phyloP scores from a whole-genome alignment of 2,329 filamentous ascomycete species.

The Talaromyces sp. region DNA sequence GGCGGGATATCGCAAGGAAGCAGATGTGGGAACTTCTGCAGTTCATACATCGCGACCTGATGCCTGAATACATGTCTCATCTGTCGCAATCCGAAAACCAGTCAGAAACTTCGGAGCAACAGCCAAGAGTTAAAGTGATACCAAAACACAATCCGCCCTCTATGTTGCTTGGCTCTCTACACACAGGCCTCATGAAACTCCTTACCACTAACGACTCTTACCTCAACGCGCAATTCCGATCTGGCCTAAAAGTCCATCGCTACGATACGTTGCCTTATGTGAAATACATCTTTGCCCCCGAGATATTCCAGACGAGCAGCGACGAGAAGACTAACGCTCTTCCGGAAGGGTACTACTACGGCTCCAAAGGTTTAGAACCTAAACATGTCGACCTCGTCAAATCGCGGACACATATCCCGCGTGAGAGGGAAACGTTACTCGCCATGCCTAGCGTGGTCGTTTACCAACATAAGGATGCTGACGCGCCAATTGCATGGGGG shows the following conservation, averaged over 20 bases:
- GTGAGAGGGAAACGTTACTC: conserved; percentile 32
- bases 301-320: conserved; percentile 17
- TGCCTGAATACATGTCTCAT: conserved; percentile 28
- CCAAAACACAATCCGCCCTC: conserved; percentile 27
- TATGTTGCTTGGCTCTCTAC: conserved; percentile 38
- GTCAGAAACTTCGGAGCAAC: background rate
- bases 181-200: conserved; percentile 32
- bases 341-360: conserved; percentile 34
- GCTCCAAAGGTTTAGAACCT: conserved; percentile 27
- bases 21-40: conserved; percentile 30
- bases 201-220: conserved; percentile 25
- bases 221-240: conserved; percentile 15
- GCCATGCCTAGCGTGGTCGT: conserved; percentile 34
- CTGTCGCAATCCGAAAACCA: background rate
- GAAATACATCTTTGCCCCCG: conserved; percentile 36
- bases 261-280: conserved; percentile 31
- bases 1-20: conserved; percentile 22
- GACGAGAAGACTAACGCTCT: conserved; percentile 19
- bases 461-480: conserved; percentile 22
- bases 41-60: conserved; percentile 26
- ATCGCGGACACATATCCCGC: conserved; percentile 38
- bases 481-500: conserved; percentile 33
- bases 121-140: conserved; percentile 17
- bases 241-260: conserved; percentile 28
- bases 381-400: conserved; percentile 37